Conservation (phyloP, 1,284 basidiomycete genomes). For the Moesziomyces parantarcticus region DNA sequence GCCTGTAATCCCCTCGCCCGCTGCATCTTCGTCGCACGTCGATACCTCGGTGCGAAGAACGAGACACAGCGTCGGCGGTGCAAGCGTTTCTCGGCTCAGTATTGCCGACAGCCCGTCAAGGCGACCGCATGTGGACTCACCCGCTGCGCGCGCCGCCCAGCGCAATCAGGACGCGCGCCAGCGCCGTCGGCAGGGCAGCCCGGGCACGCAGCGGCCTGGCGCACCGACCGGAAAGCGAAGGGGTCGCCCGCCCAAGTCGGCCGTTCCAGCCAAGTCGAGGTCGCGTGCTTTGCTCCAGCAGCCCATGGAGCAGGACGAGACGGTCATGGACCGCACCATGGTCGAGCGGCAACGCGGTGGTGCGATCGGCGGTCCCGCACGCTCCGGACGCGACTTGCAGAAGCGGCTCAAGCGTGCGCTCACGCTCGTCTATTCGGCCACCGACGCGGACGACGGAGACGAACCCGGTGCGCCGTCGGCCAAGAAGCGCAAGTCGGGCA, state of each 20-base stretch:
- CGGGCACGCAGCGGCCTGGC: conserved; percentile 14
- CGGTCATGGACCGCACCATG: conserved; percentile 33
- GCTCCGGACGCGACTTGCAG: conserved; percentile 23
- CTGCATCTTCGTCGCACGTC: conserved; percentile 24
- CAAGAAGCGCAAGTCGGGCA: conserved; percentile 35
- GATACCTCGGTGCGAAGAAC: conserved; percentile 27
- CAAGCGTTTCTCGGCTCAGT: conserved; percentile 27
- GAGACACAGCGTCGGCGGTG: conserved; percentile 26
- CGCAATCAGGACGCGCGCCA: conserved; percentile 29
- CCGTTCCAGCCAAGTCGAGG: not conserved
- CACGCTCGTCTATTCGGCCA: conserved; percentile 34
- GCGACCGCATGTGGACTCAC: conserved; percentile 22
- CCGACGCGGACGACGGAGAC: conserved; percentile 15
- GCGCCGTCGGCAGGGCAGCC: conserved; percentile 34
- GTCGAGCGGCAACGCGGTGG: conserved; percentile 23
- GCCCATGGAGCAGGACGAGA: conserved; percentile 31
- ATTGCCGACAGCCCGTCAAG: conserved; percentile 6
- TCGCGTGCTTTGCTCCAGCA: conserved; percentile 22
- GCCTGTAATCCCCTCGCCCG: conserved; percentile 35
- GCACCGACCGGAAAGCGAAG: conserved; percentile 7
- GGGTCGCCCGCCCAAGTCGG: conserved; percentile 23
- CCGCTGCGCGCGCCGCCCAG: conserved; percentile 34
- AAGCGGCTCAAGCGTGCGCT: conserved; percentile 43
- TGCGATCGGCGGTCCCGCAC: conserved; percentile 1
- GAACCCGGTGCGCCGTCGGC: conserved; percentile 1